Evolutionary conservation across 352 stramenopile genomes (phyloP), one percentile per base, ranked within the genome.

Genomic region (Globisporangium rhizosaccharum): DNA sequence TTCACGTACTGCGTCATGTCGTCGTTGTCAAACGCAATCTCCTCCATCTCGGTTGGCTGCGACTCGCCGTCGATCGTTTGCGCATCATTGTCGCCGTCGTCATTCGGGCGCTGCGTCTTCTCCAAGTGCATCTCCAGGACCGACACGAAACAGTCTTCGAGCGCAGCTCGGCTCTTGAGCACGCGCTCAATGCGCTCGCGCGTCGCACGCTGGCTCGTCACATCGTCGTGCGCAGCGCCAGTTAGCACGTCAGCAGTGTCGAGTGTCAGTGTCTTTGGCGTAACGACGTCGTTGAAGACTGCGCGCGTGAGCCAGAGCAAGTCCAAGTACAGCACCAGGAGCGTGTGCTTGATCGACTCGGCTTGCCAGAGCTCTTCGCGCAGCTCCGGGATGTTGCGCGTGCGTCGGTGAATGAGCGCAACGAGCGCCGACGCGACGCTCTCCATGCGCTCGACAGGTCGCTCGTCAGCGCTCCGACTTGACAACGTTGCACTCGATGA

Each of bases 81-180:
- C 28, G 28, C 28, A 33, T 33, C 28, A 63, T 76, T 62, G 11
- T 70, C 69, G 10, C 72, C 53, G n/a, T 75, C 68, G n/a, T 68
- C 58, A 12, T 44, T 17, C 1, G 17, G 37, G 33, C 57, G 46
- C 39, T 82, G 60, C 10, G 60, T 60, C 52, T 72, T 85, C 36
- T 73, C 66, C 45, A 94, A 53, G 48, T 91, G 85, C 85, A 94
- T 94, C 58, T 84, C 75, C 44, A 94, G 53, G 0, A 91, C 63
- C 28, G 71, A 82, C 39, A 88, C 68, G 20, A 92, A 66, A 25
- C 71, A 71, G 53, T 86, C 71, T 71, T 92, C 80, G 44, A 94
- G 63, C 8, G 52, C 64, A 20, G 67, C 60, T 28, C 82, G 73
- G 71, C 65, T 47, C 54, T 54, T 37, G 56, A 57, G 66, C 10